Evolutionary conservation across 306 rosid genomes (phyloP), one percentile per base, ranked within the genome.

Genomic region (Biancaea sappan): DNA sequence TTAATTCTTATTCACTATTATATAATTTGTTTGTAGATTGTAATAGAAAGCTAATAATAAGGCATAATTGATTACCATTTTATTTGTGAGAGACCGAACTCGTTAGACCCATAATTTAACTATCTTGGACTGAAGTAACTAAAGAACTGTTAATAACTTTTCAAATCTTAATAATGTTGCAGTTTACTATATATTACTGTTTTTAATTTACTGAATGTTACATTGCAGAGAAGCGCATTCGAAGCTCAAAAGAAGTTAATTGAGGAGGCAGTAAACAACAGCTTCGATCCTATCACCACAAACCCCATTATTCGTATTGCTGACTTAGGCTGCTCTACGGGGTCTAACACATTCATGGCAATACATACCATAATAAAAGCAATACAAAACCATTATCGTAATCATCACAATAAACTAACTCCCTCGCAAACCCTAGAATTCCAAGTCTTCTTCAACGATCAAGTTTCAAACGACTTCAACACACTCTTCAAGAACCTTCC

Each of bases 391-490:
- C 51, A 46, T 46, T 57, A 34, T 69, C 13, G 31, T 21, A 54
- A n/a, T n/a, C n/a, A n/a, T n/a, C 54, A 34, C 28, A 15, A 15
- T 14, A 62, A 61, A 8, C 35, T 13, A 3, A 2, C 7, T 38
- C 4, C 32, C 24, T 3, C 29, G 22, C 54, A 50, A 51, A 38
- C 3, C 6, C 74, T 67, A 66, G 65, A 81, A 21, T 40, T 75
- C 34, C 64, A 22, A 53, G 77, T 70, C 3, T 76, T 75, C 32
- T 81, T 81, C 21, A 81, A 63, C 41, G 70, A 75, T 31, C 81
- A 62, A 15, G 41, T 64, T 70, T 28, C 84, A 2, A 75, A 75
- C 54, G 81, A 80, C 57, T 75, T 80, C 69, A 70, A 70, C 72
- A 62, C 64, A 32, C 80, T 80, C 69, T 53, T 75, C 57, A 62